These are phyloP conservation scores for Monilinia fructigena DNA, from an alignment of 2,329 filamentous ascomycete species.

Conservation along the genomic window DNA sequence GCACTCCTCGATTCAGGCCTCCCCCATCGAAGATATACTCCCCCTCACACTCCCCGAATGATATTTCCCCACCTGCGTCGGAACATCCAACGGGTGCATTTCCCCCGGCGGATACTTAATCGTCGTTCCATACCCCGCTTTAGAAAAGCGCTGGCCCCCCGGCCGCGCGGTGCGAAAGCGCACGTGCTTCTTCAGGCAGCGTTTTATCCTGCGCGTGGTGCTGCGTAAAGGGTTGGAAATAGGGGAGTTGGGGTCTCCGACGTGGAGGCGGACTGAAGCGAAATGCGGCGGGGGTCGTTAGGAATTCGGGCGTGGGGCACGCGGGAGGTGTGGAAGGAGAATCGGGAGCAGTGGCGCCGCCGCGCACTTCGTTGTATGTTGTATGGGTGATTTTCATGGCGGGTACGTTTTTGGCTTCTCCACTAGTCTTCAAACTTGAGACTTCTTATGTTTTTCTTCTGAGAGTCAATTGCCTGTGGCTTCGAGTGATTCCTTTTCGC, in stretches of 20 bases:
- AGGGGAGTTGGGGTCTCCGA: not conserved
- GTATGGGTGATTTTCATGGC: conserved; percentile 15
- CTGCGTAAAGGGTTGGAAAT: not conserved
- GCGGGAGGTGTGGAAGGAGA: not conserved
- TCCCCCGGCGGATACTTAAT: not conserved
- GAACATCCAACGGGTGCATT: not conserved
- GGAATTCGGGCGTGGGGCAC: not conserved
- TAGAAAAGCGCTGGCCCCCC: not conserved
- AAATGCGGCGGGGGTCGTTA: not conserved
- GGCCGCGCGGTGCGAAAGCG: not conserved
- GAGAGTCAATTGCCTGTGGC: not conserved
- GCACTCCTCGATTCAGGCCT: not conserved
- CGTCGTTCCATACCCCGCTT: not conserved
- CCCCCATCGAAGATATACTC: not conserved
- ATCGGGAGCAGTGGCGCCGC: not conserved
- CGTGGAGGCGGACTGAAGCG: not conserved
- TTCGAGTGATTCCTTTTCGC: not conserved
- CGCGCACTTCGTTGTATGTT: conserved; percentile 12
- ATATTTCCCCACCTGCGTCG: conserved; percentile 14
- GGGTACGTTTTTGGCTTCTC: not conserved
- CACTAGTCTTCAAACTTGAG: not conserved
- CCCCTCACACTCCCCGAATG: conserved; percentile 12
- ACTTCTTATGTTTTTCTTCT: not conserved
- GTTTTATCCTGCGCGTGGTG: not conserved
- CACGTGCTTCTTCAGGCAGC: not conserved